phyloP scores from a whole-genome alignment of 2,329 filamentous ascomycete genomes.

The Leptoxyphium fumago region DNA sequence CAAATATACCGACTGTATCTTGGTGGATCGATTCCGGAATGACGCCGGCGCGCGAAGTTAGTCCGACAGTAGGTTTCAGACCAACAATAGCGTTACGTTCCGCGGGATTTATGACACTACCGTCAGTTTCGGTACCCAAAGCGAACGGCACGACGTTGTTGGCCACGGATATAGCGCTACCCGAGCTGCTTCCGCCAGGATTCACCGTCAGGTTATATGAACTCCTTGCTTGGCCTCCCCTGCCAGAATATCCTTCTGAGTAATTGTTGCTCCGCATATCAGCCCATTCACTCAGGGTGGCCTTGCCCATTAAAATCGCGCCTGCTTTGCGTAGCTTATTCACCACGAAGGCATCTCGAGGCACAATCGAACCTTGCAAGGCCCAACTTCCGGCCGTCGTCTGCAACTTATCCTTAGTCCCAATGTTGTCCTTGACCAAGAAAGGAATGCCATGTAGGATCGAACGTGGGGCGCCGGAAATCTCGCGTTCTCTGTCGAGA shows the following conservation, averaged over 20 bases:
- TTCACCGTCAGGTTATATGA: conserved; percentile 55
- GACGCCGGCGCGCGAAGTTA: conserved; percentile 45
- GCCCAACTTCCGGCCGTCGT: conserved; percentile 59
- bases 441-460: conserved; percentile 64
- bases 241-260: conserved; percentile 50
- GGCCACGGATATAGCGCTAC: conserved; percentile 49
- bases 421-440: conserved; percentile 60
- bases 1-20: conserved; percentile 55
- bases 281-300: conserved; percentile 59
- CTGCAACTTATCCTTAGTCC: conserved; percentile 53
- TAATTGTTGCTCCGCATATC: conserved; percentile 54
- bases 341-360: conserved; percentile 52
- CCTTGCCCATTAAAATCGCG: conserved; percentile 56
- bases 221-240: conserved; percentile 49
- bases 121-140: conserved; percentile 62
- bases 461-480: conserved; percentile 41
- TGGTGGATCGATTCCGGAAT: conserved; percentile 53
- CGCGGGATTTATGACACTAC: conserved; percentile 53
- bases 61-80: conserved; percentile 60
- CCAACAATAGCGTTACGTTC: conserved; percentile 55
- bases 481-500: conserved; percentile 46
- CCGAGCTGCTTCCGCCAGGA: conserved; percentile 55
- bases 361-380: conserved; percentile 49
- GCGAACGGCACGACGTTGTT: conserved; percentile 49
- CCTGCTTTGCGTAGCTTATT: conserved; percentile 46